A percentile compares a stretch with the other conserved stretches of the same genome.
phyloP scores from a whole-genome alignment of 2,329 filamentous ascomycete genomes.

The Fusarium mangiferae region DNA sequence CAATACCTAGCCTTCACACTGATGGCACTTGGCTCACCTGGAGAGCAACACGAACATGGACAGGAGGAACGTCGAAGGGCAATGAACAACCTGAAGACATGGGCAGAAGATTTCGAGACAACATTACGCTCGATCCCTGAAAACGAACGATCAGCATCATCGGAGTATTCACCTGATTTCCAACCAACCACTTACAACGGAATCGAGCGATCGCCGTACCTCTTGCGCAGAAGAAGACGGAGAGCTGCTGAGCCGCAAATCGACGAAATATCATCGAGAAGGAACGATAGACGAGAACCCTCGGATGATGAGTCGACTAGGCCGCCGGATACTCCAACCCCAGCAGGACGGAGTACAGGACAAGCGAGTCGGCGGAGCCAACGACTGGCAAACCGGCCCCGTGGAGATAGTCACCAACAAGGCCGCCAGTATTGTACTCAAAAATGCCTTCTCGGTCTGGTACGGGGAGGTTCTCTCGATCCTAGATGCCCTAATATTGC shows the following conservation, averaged over 20 bases:
- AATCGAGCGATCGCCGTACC: not conserved
- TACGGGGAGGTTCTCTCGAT: not conserved
- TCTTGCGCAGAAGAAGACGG: not conserved
- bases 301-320: not conserved
- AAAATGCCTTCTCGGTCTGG: not conserved
- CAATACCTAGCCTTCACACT: not conserved
- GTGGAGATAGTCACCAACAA: not conserved
- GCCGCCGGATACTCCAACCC: not conserved
- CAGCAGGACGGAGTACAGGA: not conserved
- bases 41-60: not conserved
- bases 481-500: fast-evolving
- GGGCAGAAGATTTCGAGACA: not conserved
- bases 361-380: not conserved
- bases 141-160: not conserved
- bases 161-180: not conserved
- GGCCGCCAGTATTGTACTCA: not conserved
- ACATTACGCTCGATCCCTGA: not conserved
- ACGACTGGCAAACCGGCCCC: not conserved
- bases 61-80: not conserved
- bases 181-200: not conserved
- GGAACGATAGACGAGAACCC: not conserved
- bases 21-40: not conserved
- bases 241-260: not conserved
- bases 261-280: not conserved
- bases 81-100: not conserved